Base-by-base conservation (phyloP, 2,329 filamentous ascomycete species). In the Lachnellula hyalina region DNA sequence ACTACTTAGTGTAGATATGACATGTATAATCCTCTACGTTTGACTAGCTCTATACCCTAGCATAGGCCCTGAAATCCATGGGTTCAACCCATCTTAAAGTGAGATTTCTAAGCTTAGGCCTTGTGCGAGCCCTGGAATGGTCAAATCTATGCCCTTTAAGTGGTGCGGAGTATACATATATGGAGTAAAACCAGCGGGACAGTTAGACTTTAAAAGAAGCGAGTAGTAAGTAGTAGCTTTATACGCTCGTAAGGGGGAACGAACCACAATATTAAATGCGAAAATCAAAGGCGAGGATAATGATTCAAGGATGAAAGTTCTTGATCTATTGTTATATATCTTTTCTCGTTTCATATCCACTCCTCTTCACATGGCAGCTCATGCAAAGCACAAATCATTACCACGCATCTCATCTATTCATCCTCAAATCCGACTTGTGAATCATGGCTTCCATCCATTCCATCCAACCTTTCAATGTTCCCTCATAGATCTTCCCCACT, bases 341-440 rank as follows among this genome's bases (percentile, higher is more conserved):
- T 48, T 17, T 17, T 36, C 25, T 48, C 12, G 11, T 28, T 48
- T 32, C 12, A 14, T 25, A 45, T 4, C 19, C 14, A 25, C 38
- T 12, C 7, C 28, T 28, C 28, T 28, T 7, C 6, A 41, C 38
- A 5, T 41, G 19, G n/a, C 28, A 21, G 44, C 21, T 46, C 21
- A 46, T 25, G 23, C 23, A 15, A 23, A 48, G 32, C 15, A 17
- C 23, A 36, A 32, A 2, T 17, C 11, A 34, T 19, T 45, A 47
- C 23, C 45, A 34, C 47, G 34, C 47, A n/a, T 49, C 47, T 49
- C 47, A 49, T 40, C 47, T 49, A 40, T 34, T 49, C 47, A 49
- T 49, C 47, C 46, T 36, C 47, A 49, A n/a, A 34, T 49, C 5
- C 41, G 23, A 44, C 15, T 9, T 12, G 15, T 17, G 41, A 44